Conservation (phyloP, 768 basidiomycete species). For the Hydnomerulius pinastri region DNA sequence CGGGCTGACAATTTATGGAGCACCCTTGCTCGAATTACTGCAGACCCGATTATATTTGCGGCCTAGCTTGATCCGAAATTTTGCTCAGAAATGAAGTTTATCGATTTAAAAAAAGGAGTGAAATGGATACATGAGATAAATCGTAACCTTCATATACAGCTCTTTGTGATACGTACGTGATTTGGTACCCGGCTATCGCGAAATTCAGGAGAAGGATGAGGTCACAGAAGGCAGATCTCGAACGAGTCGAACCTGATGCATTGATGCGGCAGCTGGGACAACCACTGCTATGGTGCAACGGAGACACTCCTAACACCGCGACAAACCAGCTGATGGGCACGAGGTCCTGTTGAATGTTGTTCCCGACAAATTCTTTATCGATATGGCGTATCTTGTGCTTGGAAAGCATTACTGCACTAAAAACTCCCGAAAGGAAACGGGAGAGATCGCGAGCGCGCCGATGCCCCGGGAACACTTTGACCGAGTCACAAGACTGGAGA, state of each 20-base stretch:
- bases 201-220: constrained; percentile 29
- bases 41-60: constrained; percentile 16
- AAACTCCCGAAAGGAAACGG: not conserved
- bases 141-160: not conserved
- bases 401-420: not conserved
- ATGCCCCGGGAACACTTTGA: too few species aligned
- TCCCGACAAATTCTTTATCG: not conserved
- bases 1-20: constrained; percentile 5
- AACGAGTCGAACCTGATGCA: constrained; percentile 1
- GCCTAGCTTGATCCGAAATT: constrained; percentile 24
- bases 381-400: not conserved
- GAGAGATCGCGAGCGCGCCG: too few species aligned
- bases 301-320: not conserved
- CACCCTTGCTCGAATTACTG: not conserved
- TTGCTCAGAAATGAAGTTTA: constrained; percentile 16
- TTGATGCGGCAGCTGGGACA: too few species aligned
- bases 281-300: not conserved
- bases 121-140: constrained; percentile 15
- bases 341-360: not conserved
- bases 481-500: too few species aligned
- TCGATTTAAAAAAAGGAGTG: constrained; percentile 11
- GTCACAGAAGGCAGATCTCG: constrained; percentile 15
- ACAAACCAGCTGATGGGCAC: not conserved
- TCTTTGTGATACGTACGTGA: constrained; percentile 30
- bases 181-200: constrained; percentile 10